Base-by-base conservation (phyloP, 2,329 filamentous ascomycete species). In the Alternaria burnsii region DNA sequence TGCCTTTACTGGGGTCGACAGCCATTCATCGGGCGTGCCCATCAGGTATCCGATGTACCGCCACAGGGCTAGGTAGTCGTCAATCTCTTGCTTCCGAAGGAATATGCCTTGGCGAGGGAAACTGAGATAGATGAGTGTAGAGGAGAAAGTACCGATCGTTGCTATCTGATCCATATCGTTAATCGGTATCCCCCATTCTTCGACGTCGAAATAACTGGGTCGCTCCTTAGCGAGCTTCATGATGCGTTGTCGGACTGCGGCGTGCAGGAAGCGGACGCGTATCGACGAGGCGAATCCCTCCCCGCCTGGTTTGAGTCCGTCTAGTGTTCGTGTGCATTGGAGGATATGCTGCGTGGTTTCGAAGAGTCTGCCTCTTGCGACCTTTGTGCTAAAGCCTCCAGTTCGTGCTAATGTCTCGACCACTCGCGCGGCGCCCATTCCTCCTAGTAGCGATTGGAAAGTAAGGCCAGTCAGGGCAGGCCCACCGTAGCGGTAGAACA, bases 321-420 rank as follows among this genome's bases (percentile, higher is more conserved):
- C 83, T 2, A 92, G 72, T 7, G 87, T 88, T 43, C 83, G 80
- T 5, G 90, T 90, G 50, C 91, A 89, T 73, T 93, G 88, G 6
- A 93, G 83, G 12, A 92, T 86, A 75, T 92, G 89, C 73, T 93
- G 91, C 2, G 89, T 89, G 1, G 91, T 94, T 76, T 94, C 90
- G 52, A 89, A 86, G 4, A 91, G 77, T 50, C 91, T 83, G 16
- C 87, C 85, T 59, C 87, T 84, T 5, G 90, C 89, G 4, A 91
- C 87, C 64, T 87, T 87, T 1, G 86, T 84, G 12, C 86, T 86
- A 75, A 94, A 94, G 0, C 91, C 91, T 12, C 91, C 91, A 0
- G 91, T 94, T 20, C 90, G 83, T 3, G 88, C 84, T 11, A 94
- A 82, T 0, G 90, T 92, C 75, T 94, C 90, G 10, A 91, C 90